Percentiles rank a stretch among this genome's conserved stretches.
Conservation (phyloP, 1,284 basidiomycete genomes). For the Trametes versicolor region DNA sequence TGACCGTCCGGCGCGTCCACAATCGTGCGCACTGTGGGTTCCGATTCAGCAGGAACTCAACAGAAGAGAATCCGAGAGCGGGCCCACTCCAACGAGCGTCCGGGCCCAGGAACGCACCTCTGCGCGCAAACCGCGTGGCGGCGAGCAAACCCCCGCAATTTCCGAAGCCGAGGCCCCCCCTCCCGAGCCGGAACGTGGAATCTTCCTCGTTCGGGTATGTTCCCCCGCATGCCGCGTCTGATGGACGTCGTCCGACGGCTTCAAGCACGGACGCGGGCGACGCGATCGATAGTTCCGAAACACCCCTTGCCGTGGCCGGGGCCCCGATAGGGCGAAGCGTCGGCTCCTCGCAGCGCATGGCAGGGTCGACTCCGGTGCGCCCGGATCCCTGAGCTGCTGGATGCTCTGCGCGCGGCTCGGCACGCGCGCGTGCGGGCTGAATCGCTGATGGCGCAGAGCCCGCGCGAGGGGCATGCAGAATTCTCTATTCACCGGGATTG, state of each 20-base stretch:
- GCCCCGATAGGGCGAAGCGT: not conserved
- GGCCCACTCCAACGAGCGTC: no score
- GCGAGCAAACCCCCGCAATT: not conserved
- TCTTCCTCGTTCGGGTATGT: slow-evolving; percentile 3
- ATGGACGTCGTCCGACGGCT: not conserved
- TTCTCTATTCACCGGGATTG: slow-evolving; percentile 21
- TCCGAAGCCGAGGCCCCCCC: not conserved
- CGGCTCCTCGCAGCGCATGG: not conserved
- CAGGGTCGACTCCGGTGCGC: not conserved
- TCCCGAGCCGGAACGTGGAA: not conserved
- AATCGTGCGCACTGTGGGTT: no score
- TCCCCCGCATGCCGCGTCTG: not conserved
- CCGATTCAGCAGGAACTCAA: not conserved
- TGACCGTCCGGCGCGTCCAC: not conserved
- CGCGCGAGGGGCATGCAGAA: not conserved
- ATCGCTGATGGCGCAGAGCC: not conserved
- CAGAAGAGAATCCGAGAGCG: not conserved
- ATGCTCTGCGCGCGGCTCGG: not conserved
- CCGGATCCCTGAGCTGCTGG: not conserved
- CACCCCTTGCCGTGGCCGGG: not conserved
- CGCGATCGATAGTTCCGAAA: slow-evolving; percentile 3
- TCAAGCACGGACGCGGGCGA: not conserved
- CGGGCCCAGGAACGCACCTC: no score
- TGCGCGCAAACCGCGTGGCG: not conserved
- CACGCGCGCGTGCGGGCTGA: not conserved